Conservation (phyloP, 768 basidiomycete species). For the Kwoniella mangroviensis region DNA sequence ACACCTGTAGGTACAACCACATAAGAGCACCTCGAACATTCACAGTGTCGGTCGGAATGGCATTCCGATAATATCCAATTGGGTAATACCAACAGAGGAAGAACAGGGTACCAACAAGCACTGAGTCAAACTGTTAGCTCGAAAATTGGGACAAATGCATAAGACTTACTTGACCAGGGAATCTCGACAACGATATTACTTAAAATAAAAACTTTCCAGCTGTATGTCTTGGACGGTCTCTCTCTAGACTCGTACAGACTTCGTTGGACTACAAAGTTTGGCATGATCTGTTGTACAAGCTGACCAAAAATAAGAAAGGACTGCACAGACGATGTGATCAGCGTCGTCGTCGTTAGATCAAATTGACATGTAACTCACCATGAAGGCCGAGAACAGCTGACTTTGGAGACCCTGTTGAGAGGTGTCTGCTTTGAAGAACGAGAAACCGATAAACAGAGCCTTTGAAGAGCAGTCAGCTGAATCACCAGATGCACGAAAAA, state of each 20-base stretch:
- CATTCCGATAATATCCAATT: slow-evolving; percentile 60
- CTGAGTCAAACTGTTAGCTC: not conserved
- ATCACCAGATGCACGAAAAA: not conserved
- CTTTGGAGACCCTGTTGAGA: slow-evolving; percentile 56
- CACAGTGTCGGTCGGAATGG: slow-evolving; percentile 56
- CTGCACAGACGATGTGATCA: slow-evolving; percentile 17
- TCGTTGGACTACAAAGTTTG: slow-evolving; percentile 56
- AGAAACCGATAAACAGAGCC: slow-evolving; percentile 56
- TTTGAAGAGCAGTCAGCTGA: slow-evolving; percentile 2
- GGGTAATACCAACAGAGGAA: slow-evolving; percentile 59
- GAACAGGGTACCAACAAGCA: slow-evolving; percentile 50
- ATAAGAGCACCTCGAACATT: slow-evolving; percentile 59
- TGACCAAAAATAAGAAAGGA: slow-evolving; percentile 57
- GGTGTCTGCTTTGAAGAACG: slow-evolving; percentile 58
- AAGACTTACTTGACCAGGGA: slow-evolving; percentile 36
- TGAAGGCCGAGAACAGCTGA: slow-evolving; percentile 55
- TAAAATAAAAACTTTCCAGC: slow-evolving; percentile 56
- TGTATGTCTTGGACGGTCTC: slow-evolving; percentile 57
- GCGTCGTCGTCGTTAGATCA: not conserved
- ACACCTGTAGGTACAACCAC: slow-evolving; percentile 59
- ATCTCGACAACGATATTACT: slow-evolving; percentile 57
- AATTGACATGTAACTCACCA: slow-evolving; percentile 32
- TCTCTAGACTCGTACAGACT: slow-evolving; percentile 57
- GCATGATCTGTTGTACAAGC: slow-evolving; percentile 57
- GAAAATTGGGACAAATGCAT: not conserved